A percentile compares a stretch with the other conserved stretches of the same genome.
Conservation (phyloP, 2,329 filamentous ascomycete species). For the Pseudocercospora fuligena region DNA sequence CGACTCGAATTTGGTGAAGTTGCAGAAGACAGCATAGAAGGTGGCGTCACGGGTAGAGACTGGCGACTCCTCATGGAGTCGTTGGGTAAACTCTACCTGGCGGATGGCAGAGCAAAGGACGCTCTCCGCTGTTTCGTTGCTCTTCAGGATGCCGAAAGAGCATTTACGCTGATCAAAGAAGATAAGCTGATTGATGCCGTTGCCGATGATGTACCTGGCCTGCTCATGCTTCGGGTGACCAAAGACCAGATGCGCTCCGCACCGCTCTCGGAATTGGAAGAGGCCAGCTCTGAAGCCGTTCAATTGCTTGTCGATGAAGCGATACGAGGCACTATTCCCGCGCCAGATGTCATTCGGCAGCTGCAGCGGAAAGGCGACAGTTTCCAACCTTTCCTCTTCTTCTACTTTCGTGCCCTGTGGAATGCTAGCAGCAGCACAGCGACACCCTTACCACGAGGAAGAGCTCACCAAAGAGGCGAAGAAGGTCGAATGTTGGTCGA, state of each 20-base stretch:
- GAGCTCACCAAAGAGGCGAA: conserved; percentile 41
- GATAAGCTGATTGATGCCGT: conserved; percentile 90
- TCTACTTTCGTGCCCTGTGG: conserved; percentile 90
- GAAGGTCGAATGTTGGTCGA: conserved; percentile 73
- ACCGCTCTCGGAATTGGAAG: conserved; percentile 72
- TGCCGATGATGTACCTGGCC: conserved; percentile 84
- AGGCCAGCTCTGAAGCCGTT: conserved; percentile 81
- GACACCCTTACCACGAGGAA: conserved; percentile 26
- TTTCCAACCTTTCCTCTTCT: conserved; percentile 79
- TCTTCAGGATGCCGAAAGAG: conserved; percentile 87
- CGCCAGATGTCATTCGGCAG: conserved; percentile 77
- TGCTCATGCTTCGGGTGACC: conserved; percentile 85
- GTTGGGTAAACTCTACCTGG: conserved; percentile 82
- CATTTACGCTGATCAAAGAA: conserved; percentile 83
- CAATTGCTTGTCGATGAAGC: conserved; percentile 88
- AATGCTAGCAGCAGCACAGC: conserved; percentile 40
- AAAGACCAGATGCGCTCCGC: conserved; percentile 70
- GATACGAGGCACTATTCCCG: conserved; percentile 81
- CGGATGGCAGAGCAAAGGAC: conserved; percentile 78
- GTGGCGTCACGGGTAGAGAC: conserved; percentile 70
- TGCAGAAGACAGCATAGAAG: conserved; percentile 75
- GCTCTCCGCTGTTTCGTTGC: conserved; percentile 87
- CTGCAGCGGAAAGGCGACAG: conserved; percentile 65
- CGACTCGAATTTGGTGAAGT: conserved; percentile 79
- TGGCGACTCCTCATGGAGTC: conserved; percentile 90